phyloP scores from a whole-genome alignment of 192 early-diverging fungal genomes.

The Podila minutissima region DNA sequence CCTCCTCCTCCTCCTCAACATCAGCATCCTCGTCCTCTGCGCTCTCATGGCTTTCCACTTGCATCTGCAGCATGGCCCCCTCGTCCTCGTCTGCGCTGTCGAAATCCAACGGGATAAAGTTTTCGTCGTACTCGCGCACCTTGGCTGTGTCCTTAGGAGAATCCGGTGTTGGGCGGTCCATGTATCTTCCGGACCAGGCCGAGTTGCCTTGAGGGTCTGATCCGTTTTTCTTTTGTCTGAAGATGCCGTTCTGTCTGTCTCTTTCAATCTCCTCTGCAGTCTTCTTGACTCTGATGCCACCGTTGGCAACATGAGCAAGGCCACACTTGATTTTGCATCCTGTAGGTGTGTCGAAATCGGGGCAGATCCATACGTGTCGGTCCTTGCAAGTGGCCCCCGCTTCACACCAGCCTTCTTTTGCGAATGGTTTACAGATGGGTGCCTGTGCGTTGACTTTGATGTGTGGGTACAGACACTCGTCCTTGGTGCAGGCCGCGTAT shows the following conservation, averaged over 20 bases:
- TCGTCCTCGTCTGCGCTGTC: not conserved
- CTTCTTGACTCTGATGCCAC: slow-evolving; percentile 19
- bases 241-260: slow-evolving; percentile 7
- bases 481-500: slow-evolving; percentile 62
- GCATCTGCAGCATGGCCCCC: not conserved
- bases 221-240: not conserved
- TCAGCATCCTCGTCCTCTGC: not conserved
- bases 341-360: slow-evolving; percentile 70
- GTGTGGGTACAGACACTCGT: slow-evolving; percentile 67
- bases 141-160: not conserved
- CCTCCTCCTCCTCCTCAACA: not conserved
- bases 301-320: slow-evolving; percentile 64
- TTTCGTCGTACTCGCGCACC: slow-evolving; percentile 23
- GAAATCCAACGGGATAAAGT: slow-evolving; percentile 52
- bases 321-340: slow-evolving; percentile 69
- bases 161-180: not conserved
- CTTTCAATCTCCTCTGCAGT: slow-evolving; percentile 21
- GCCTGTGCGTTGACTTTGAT: slow-evolving; percentile 64
- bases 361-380: slow-evolving; percentile 76
- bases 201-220: not conserved
- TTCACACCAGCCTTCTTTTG: slow-evolving; percentile 69
- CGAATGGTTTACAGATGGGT: slow-evolving; percentile 73
- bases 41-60: not conserved
- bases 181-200: not conserved
- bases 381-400: slow-evolving; percentile 63